Evolutionary conservation across 2,329 filamentous ascomycete species (phyloP).

Genomic region (Penicillium sp.): DNA sequence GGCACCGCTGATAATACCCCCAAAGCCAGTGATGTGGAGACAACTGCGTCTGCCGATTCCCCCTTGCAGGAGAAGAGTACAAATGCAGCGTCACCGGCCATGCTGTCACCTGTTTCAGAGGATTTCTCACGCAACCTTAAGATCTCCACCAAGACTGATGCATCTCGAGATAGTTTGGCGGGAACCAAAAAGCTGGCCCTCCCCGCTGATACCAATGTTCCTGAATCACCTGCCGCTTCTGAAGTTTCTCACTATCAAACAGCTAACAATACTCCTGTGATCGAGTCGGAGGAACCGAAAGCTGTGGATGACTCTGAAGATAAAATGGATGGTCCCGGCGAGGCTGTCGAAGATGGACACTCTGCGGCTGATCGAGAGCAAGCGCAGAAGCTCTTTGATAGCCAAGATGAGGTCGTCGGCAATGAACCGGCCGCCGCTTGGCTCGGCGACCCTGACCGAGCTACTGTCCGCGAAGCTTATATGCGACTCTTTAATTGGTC

Average conservation of each 20-base stretch:
- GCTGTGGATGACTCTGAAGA: conserved; percentile 22
- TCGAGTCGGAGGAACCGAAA: conserved; percentile 35
- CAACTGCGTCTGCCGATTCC: conserved; percentile 20
- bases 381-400: conserved; percentile 82
- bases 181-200: conserved; percentile 27
- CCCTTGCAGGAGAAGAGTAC: conserved; percentile 22
- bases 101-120: conserved; percentile 34
- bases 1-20: conserved; percentile 36
- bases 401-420: conserved; percentile 74
- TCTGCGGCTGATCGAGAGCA: conserved; percentile 73
- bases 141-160: conserved; percentile 18
- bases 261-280: conserved; percentile 47
- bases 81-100: conserved; percentile 16
- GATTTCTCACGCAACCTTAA: conserved; percentile 28
- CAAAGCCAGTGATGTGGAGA: conserved; percentile 26
- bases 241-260: conserved; percentile 50
- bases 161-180: conserved; percentile 30
- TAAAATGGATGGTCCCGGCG: conserved; percentile 20
- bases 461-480: conserved; percentile 71
- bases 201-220: conserved; percentile 27
- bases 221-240: conserved; percentile 40
- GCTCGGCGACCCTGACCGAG: conserved; percentile 69
- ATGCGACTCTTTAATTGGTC: conserved; percentile 91
- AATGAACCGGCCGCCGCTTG: conserved; percentile 83
- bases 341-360: conserved; percentile 32